These are phyloP conservation scores for Quercus robur DNA, from an alignment of 306 rosid species.

Conservation along the genomic window DNA sequence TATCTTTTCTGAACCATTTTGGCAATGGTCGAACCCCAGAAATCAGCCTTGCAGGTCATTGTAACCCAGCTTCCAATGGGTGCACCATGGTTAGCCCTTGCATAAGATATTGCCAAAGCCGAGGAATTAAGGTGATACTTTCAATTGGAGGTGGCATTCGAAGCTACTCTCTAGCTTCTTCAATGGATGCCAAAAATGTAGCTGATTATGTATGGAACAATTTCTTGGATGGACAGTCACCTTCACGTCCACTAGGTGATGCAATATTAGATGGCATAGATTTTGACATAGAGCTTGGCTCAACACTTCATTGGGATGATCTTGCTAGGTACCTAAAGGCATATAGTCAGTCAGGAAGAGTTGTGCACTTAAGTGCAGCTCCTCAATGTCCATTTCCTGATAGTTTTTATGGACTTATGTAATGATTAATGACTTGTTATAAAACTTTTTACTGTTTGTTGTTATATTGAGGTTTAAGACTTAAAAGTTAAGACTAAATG, in stretches of 20 bases:
- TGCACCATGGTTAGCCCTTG: constrained; percentile 23
- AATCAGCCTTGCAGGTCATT: constrained; percentile 46
- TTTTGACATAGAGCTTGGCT: constrained; percentile 38
- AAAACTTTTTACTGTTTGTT: no score
- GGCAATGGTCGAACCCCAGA: constrained; percentile 31
- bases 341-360: constrained; percentile 6
- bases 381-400: constrained; percentile 62
- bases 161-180: constrained; percentile 38
- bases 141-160: constrained; percentile 48
- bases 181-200: constrained; percentile 33
- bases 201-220: constrained; percentile 50
- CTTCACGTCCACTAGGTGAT: constrained; percentile 42
- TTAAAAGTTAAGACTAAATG: no score
- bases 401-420: not conserved
- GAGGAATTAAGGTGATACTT: constrained; percentile 50
- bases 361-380: constrained; percentile 43
- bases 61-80: constrained; percentile 30
- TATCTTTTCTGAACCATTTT: constrained; percentile 37
- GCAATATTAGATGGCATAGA: constrained; percentile 56
- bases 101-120: constrained; percentile 38
- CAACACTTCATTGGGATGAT: constrained; percentile 11
- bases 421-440: no score
- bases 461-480: no score
- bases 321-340: constrained; percentile 34
- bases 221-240: constrained; percentile 44